Percentiles rank a stretch among this genome's conserved stretches.
phyloP scores from a whole-genome alignment of 805 yeast genomes.

The Alloascoidea africana region DNA sequence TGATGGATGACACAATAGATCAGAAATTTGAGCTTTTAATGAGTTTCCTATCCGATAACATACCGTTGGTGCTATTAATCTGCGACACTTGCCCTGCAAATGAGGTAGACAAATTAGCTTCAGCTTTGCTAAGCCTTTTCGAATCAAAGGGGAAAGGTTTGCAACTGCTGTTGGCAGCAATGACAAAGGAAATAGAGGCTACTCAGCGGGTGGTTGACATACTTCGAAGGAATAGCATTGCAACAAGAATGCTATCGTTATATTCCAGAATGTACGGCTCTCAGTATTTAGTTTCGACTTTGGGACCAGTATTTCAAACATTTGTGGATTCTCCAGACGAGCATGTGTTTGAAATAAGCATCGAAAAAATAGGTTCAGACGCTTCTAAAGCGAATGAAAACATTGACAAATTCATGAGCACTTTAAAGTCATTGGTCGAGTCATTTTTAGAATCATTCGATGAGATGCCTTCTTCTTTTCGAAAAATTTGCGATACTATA shows the following conservation, averaged over 20 bases:
- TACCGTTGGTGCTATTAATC: slow-evolving; percentile 26
- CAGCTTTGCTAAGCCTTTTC: slow-evolving; percentile 41
- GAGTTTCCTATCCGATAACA: slow-evolving; percentile 2
- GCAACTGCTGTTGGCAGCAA: slow-evolving; percentile 30
- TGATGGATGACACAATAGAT: slow-evolving; percentile 8
- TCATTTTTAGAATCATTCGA: slow-evolving; percentile 33
- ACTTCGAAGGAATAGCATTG: slow-evolving; percentile 60
- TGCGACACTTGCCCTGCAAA: slow-evolving; percentile 43
- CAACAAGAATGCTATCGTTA: slow-evolving; percentile 55
- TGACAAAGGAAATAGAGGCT: slow-evolving; percentile 41
- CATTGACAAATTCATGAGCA: slow-evolving; percentile 34
- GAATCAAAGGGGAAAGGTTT: slow-evolving; percentile 18
- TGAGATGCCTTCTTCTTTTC: slow-evolving; percentile 42
- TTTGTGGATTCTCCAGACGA: slow-evolving; percentile 30
- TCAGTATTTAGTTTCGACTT: slow-evolving; percentile 32
- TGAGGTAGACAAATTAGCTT: slow-evolving; percentile 53
- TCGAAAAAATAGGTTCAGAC: slow-evolving; percentile 27
- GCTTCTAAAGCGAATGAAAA: slow-evolving; percentile 20
- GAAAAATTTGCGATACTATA: slow-evolving; percentile 42
- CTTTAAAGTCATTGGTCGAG: slow-evolving; percentile 36
- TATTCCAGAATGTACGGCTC: slow-evolving; percentile 49
- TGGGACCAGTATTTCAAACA: slow-evolving; percentile 39
- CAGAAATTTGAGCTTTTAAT: slow-evolving; percentile 10
- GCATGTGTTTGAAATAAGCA: slow-evolving; percentile 34
- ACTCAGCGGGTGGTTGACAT: slow-evolving; percentile 52